Evolutionary conservation across 2,329 filamentous ascomycete species (phyloP).

Genomic region (Xylariaceae sp.): DNA sequence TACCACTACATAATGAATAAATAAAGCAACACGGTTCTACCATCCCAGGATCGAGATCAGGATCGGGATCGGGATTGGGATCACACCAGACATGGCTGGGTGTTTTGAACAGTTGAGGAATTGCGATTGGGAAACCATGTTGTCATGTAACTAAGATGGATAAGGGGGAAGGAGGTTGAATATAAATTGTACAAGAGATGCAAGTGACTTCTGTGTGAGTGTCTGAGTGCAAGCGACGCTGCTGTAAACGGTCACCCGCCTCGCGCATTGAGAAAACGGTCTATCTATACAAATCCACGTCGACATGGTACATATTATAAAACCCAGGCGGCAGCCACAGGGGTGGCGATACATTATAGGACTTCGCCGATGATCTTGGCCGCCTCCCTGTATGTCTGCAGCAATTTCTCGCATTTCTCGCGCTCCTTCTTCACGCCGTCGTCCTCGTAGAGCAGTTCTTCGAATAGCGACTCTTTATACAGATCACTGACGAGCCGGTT

Average conservation of each 20-base stretch:
- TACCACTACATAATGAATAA: no score
- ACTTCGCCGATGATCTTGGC: conserved; percentile 98
- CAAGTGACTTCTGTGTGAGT: conserved; percentile 10
- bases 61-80: no score
- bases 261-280: conserved; percentile 3
- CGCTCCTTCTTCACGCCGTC: conserved; percentile 95
- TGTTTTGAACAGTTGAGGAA: no score
- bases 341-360: conserved; percentile 47
- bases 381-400: conserved; percentile 93
- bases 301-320: conserved; percentile 6
- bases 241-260: conserved; percentile 1
- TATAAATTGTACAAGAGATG: conserved; percentile 17
- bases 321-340: conserved; percentile 4
- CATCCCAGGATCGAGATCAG: no score
- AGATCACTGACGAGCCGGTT: conserved; percentile 93
- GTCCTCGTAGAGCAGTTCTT: conserved; percentile 93
- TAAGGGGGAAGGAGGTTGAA: no score
- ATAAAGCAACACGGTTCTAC: no score
- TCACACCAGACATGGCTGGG: no score
- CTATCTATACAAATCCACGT: conserved; percentile 14
- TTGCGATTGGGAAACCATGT: no score
- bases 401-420: conserved; percentile 95
- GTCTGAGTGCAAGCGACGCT: no score
- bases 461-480: conserved; percentile 86
- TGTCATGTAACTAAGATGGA: no score